Base-by-base conservation (phyloP, 1,284 basidiomycete species). In the Vanrija humicola region DNA sequence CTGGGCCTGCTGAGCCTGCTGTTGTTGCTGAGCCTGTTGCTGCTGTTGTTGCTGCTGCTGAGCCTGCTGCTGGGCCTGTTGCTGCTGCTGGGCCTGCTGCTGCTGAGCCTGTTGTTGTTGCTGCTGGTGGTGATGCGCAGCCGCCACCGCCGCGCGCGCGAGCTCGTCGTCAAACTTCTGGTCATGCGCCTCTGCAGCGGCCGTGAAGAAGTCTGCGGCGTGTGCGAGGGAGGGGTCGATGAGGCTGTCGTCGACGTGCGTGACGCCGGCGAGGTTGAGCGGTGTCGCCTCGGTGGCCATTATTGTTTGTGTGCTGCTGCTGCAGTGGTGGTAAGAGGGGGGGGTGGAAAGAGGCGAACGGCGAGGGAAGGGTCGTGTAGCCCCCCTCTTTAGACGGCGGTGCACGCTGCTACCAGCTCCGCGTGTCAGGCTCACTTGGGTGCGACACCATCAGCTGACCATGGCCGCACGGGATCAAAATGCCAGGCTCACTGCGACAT, bases 91-190 rank as follows among this genome's bases (percentile, higher is more conserved):
- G n/a, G n/a, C n/a, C 40, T 18, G 40, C 40, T 25, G 43, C n/a
- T 40, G 51, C n/a, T 44, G 45, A 3, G 18, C 19, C 39, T 42
- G 39, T n/a, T 48, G 43, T 12, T 45, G 28, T 38, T 29, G 25
- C n/a, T 50, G 46, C n/a, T 15, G 25, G 23, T 48, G 29, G 19
- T 23, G 50, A 8, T 54, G 52, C 5, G 61, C 64, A 6, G 60
- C 62, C 1, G 60, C 64, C 1, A 58, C 59, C 3, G 59, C 59
- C 0, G 53, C 59, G 3, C 55, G 55, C 4, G 59, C 56, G 21
- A 61, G 45, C 18, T 61, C 59, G 44, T 57, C 52, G 28, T 61
- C 59, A 50, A 61, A 61, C 53, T 61, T 61, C 43, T 46, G 48
- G 19, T 56, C 54, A n/a, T 59, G 46, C 5, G 19, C 51, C n/a